phyloP scores from a whole-genome alignment of 148 eudicot species.

The Simmondsia chinensis region DNA sequence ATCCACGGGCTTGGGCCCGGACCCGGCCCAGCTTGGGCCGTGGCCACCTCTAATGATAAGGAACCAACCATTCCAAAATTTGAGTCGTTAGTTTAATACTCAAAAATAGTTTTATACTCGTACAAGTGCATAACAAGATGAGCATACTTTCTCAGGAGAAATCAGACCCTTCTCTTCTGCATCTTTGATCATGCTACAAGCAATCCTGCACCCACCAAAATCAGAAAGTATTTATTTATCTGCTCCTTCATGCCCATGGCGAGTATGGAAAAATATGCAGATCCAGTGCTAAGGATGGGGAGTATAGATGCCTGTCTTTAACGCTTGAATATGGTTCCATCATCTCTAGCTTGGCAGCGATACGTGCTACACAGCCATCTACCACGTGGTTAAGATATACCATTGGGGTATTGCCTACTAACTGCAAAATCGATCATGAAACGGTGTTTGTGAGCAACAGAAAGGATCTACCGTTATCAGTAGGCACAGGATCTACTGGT shows the following conservation, averaged over 20 bases:
- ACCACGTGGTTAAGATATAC: constrained; percentile 66
- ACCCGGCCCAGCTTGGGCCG: too few relatives aligned
- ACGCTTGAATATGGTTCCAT: constrained; percentile 92
- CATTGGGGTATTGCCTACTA: constrained; percentile 69
- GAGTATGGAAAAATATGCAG: background rate
- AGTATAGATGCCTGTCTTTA: constrained; percentile 52
- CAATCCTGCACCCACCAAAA: constrained; percentile 41
- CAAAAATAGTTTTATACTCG: background rate
- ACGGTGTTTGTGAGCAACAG: too few relatives aligned
- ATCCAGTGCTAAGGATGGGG: background rate
- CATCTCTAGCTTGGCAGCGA: constrained; percentile 74
- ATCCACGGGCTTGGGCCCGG: too few relatives aligned
- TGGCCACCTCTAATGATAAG: too few relatives aligned
- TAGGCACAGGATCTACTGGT: too few relatives aligned
- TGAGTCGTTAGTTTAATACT: background rate
- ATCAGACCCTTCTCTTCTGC: constrained; percentile 78
- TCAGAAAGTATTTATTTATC: background rate
- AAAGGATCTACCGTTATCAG: too few relatives aligned
- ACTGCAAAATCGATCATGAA: constrained; percentile 10
- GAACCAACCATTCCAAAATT: too few relatives aligned
- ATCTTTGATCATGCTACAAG: constrained; percentile 59
- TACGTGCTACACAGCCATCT: constrained; percentile 65
- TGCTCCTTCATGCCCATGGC: background rate
- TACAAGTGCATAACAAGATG: background rate
- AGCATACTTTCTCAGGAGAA: constrained; percentile 69